These are phyloP conservation scores for Exophiala calicioides DNA, from an alignment of 2,329 filamentous ascomycete species.

Conservation along the genomic window DNA sequence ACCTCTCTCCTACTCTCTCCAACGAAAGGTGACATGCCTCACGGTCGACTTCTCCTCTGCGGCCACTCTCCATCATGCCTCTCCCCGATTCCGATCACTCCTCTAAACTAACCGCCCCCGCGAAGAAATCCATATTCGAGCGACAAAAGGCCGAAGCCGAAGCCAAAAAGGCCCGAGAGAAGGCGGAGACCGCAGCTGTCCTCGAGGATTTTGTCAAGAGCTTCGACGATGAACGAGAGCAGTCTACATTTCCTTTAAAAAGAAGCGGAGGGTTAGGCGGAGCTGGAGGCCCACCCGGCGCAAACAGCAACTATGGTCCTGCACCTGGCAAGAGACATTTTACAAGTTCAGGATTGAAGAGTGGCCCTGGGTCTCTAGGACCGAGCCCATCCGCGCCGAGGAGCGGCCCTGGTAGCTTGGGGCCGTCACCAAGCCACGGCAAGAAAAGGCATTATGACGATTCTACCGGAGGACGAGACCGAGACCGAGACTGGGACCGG, in stretches of 20 bases:
- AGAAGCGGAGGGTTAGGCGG: conserved; percentile 37
- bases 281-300: conserved; percentile 36
- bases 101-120: conserved; percentile 71
- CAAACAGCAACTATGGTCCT: conserved; percentile 35
- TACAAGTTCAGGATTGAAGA: conserved; percentile 46
- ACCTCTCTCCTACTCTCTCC: too few relatives aligned
- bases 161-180: conserved; percentile 80
- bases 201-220: conserved; percentile 85
- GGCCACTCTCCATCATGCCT: conserved; percentile 9
- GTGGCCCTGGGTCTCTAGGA: conserved; percentile 53
- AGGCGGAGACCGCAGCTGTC: conserved; percentile 82
- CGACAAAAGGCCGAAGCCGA: conserved; percentile 85
- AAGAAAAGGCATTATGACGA: conserved; percentile 59
- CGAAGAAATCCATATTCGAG: conserved; percentile 85
- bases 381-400: conserved; percentile 43
- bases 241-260: conserved; percentile 26
- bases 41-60: too few relatives aligned
- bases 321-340: conserved; percentile 64
- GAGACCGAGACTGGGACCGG: too few relatives aligned
- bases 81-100: conserved; percentile 58
- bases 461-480: conserved; percentile 35
- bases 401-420: conserved; percentile 65
- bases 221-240: conserved; percentile 49
- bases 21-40: too few relatives aligned
- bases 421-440: conserved; percentile 53